Evolutionary conservation across 148 eudicot genomes (phyloP).

Genomic region (Fagopyrum homotropicum): DNA sequence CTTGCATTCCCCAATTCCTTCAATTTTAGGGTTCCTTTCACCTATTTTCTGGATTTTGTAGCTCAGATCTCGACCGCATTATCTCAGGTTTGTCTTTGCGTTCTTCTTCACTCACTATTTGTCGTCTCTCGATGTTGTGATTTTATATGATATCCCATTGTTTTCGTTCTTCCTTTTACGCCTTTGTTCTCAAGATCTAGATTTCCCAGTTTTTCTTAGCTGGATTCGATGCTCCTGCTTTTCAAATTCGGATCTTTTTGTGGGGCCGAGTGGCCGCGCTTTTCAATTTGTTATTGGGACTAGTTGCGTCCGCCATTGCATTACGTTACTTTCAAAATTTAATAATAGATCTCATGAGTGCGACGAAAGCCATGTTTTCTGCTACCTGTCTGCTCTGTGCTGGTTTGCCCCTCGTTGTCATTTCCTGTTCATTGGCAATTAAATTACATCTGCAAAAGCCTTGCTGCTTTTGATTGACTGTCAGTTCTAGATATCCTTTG

Average conservation of each 20-base stretch:
- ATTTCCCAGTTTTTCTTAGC: not conserved
- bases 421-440: not conserved
- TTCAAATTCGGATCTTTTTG: not conserved
- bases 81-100: not conserved
- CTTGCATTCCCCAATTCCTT: not conserved
- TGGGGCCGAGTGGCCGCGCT: not conserved
- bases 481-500: not conserved
- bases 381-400: not conserved
- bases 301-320: not conserved
- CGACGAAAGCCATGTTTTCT: not conserved
- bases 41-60: not conserved
- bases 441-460: not conserved
- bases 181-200: not conserved
- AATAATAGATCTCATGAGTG: not conserved
- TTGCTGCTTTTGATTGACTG: not conserved
- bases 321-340: not conserved
- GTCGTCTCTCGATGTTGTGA: not conserved
- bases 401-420: not conserved
- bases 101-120: not conserved
- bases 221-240: not conserved
- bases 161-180: not conserved
- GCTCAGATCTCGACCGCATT: not conserved
- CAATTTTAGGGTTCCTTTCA: not conserved
- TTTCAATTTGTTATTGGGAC: not conserved
- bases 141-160: not conserved